Evolutionary conservation across 345 rosid genomes (phyloP), one percentile per base, ranked within the genome.

Genomic region (Hevea brasiliensis): DNA sequence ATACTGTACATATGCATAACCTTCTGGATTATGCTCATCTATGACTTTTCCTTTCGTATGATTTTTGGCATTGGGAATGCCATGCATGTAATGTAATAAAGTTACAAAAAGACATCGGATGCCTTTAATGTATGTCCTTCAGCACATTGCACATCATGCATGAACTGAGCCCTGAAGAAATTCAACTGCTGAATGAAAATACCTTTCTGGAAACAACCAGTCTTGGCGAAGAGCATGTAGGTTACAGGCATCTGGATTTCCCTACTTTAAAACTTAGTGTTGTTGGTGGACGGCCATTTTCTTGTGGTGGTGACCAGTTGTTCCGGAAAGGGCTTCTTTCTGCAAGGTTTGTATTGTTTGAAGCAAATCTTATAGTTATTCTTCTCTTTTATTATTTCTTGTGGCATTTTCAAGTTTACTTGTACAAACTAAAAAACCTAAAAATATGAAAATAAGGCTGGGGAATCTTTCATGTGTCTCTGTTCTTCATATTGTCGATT

Each of bases 221-320:
- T 83, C 93, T 94, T 72, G 94, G 97, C 14, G 85, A 84, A 32
- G 92, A 87, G 69, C 98, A 94, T 72, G 87, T 90, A 72, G 94
- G 89, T 67, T 91, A 90, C 74, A 68, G 68, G 57, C 92, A 86
- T 75, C 57, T 88, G 78, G 98, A 91, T 79, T 92, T 88, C 72
- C 90, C 92, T 62, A 44, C 67, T 9, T 58, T 81, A 27, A 92
- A 94, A 82, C 85, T 92, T 77, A 92, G 92, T 72, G 61, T 90
- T 76, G 89, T 89, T 68, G 98, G 98, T 79, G 98, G 94, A 70
- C 87, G 94, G 53, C 98, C 97, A 72, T 92, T 94, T 90, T 91
- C 98, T 54, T 82, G 84, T 80, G 98, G 94, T 0, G 97, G 97
- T 11, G 71, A 81, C 71, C 81, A 68, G 64, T 65, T 94, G 48